Base-by-base conservation (phyloP, 2,329 filamentous ascomycete species). In the Tolypocladium capitatum region DNA sequence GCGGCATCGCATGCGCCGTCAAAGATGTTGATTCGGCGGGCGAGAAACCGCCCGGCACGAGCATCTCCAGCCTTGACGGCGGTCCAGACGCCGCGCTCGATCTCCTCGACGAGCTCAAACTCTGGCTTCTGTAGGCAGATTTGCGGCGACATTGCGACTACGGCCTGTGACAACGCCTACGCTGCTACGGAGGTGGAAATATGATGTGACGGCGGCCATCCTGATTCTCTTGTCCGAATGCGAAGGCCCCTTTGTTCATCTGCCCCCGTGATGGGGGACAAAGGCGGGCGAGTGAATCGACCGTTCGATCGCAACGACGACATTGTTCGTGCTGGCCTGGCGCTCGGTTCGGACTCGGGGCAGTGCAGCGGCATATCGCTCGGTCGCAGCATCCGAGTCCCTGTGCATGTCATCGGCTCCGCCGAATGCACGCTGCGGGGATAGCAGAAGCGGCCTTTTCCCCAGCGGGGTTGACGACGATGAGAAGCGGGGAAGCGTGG, bases 11-110 rank as follows among this genome's bases (percentile, higher is more conserved):
- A 14, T 21, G 35, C 35, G 35, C 13, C 11, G 60, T 49, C 33
- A 45, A 46, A 36, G 20, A 54, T 36, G n/a, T 54, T 50, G 44
- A 58, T 51, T 7, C 49, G 56, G 43, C 55, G 52, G 16, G 63
- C 67, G 20, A 71, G 52, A 51, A 67, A 66, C 35, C 58, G 51
- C 35, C 62, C 58, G 43, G 58, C 57, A 44, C 65, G 60, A 7
- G 55, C 52, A n/a, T 59, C 57, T 24, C 52, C 52, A 21, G n/a
- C 46, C 30, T 52, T 55, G 28, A 48, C 51, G 38, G 68, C 63
- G 31, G 68, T 53, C 60, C 60, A 65, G 16, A 61, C 51, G 42
- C 56, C 53, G n/a, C 57, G 46, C 5, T 50, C 50, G 24, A 64
- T 46, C 43, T 54, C 46, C 36, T 64, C 62, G 51, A 61, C 27